Base-by-base conservation (phyloP, 2,329 filamentous ascomycete genomes). In the Colletotrichum lentis region DNA sequence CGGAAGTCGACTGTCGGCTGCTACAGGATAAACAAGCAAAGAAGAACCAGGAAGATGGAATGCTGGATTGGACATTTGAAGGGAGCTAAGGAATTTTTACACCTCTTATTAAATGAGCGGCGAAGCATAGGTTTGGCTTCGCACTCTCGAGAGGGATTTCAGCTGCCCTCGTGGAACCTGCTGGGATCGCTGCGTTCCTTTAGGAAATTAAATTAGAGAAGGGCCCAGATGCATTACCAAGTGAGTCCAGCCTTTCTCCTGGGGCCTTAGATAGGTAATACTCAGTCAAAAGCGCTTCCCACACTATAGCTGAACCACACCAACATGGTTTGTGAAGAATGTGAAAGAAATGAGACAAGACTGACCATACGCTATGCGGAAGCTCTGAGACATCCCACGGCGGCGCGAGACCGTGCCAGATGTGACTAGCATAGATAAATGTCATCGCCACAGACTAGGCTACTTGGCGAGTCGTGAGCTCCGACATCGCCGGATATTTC, bases 291-390 rank as follows among this genome's bases (percentile, higher is more conserved):
- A 39, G 20, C 22, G 24, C 3, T 20, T 57, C 8, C 46, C 39
- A 35, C 16, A 16, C 54, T 14, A 18, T 22, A 22, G 6, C 12
- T 3, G 54, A 44, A 14, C 14, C 5, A 20, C 24, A 18, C 22
- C 6, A 24, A 37, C 16, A 35, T 56, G 39, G 16, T 12, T 56
- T 1, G 22, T 24, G 22, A 24, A 22, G 54, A n/a, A 56, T 44
- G 54, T 56, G 54, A 44, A 56, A 56, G 54, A 44, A 56, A 56
- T 56, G 54, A 56, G 39, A 56, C 54, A 43, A 56, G 14, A 56
- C 27, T 22, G 24, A 43, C 54, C 24, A 56, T 22, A 56, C 54
- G 39, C 54, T 31, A 56, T 43, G 54, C 54, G 54, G 54, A 44
- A 44, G 24, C 22, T 18, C 22, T 44, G 37, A 56, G 54, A 56